phyloP scores from a whole-genome alignment of 192 early-diverging fungal species.

The Cladochytrium replicatum region DNA sequence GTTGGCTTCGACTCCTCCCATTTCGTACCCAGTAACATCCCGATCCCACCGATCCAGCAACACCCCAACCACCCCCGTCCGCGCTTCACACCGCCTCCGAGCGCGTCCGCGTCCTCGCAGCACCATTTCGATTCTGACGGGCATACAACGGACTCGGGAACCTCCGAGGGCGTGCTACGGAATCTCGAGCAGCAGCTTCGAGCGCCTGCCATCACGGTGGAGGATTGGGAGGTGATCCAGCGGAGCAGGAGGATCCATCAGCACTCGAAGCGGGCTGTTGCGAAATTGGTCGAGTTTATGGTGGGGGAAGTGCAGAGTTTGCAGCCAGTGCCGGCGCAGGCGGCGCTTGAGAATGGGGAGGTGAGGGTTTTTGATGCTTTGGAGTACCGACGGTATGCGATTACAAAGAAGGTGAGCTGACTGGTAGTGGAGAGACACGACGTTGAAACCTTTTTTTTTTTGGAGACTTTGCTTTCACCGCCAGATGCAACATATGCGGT shows the following conservation, averaged over 20 bases:
- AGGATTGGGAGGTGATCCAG: too few species aligned
- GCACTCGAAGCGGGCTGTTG: constrained; percentile 13
- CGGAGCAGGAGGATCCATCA: too few species aligned
- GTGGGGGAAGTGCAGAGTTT: constrained; percentile 10
- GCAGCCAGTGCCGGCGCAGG: background rate
- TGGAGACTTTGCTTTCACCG: constrained; percentile 8
- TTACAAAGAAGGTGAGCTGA: constrained; percentile 8
- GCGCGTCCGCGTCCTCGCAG: too few species aligned
- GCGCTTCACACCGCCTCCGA: too few species aligned
- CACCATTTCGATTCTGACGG: too few species aligned
- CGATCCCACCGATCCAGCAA: too few species aligned
- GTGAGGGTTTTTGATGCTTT: background rate
- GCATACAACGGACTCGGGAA: constrained; percentile 8
- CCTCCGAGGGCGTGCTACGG: background rate
- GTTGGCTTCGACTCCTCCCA: constrained; percentile 20
- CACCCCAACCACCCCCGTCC: background rate
- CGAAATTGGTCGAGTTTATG: constrained; percentile 8
- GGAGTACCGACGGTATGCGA: constrained; percentile 18
- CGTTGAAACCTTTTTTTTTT: too few species aligned
- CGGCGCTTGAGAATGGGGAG: background rate
- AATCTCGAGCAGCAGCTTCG: background rate
- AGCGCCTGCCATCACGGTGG: background rate
- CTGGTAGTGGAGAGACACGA: too few species aligned
- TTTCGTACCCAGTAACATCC: constrained; percentile 3
- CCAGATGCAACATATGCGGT: background rate